Evolutionary conservation across 2,329 filamentous ascomycete species (phyloP).

Genomic region (Anisogramma anomala): DNA sequence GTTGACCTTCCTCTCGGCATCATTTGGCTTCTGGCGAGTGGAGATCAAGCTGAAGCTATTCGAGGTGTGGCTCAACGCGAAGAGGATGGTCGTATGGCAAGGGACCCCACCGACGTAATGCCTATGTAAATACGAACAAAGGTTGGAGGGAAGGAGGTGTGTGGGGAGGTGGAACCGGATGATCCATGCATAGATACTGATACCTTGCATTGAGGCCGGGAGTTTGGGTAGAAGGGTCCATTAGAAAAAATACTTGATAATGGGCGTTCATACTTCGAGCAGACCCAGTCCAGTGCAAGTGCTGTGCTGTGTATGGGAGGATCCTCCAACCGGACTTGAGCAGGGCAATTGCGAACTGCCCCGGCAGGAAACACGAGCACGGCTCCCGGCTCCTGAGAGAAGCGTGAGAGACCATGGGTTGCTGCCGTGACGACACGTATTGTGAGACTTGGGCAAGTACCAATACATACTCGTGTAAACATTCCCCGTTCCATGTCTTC

Average conservation of each 20-base stretch:
- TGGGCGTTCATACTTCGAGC: not conserved
- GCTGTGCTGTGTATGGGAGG: not conserved
- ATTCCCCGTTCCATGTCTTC: not conserved
- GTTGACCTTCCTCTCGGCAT: slow-evolving; percentile 42
- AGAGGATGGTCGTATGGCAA: slow-evolving; percentile 32
- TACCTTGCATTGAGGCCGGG: slow-evolving; percentile 11
- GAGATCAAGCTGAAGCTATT: slow-evolving; percentile 52
- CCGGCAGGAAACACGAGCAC: not conserved
- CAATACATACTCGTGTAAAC: not conserved
- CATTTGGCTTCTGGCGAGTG: slow-evolving; percentile 46
- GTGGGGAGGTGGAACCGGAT: not conserved
- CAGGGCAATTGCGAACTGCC: too few species aligned
- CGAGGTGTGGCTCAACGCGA: slow-evolving; percentile 48
- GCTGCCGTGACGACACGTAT: not conserved
- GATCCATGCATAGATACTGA: slow-evolving; percentile 8
- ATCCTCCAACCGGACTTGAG: too few species aligned
- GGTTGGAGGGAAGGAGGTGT: not conserved
- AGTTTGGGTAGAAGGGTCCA: slow-evolving; percentile 6
- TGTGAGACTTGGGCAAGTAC: too few species aligned
- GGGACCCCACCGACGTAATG: slow-evolving; percentile 3
- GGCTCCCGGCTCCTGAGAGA: not conserved
- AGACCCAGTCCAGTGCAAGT: not conserved
- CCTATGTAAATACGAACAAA: slow-evolving; percentile 2
- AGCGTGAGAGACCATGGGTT: slow-evolving; percentile 10
- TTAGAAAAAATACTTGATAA: not conserved